Percentiles rank a stretch among this genome's conserved stretches.
Evolutionary conservation across 176 grass and related monocot genomes (phyloP).

Genomic region (Oropetium thomaeum): DNA sequence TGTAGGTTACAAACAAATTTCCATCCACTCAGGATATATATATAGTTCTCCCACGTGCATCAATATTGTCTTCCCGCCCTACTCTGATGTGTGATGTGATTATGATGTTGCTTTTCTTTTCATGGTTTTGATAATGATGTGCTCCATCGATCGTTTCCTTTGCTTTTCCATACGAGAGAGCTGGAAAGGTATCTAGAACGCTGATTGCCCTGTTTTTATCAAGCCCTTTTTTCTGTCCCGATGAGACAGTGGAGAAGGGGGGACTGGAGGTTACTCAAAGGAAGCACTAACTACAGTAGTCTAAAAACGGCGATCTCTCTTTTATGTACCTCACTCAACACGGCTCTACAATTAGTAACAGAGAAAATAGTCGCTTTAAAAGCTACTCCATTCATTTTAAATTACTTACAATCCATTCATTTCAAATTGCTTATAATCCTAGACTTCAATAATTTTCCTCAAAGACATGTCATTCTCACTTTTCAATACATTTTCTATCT

Average conservation of each 20-base stretch:
- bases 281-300: neutral
- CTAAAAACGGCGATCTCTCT: neutral
- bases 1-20: neutral
- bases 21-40: neutral
- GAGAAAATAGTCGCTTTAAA: no score
- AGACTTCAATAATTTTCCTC: no score
- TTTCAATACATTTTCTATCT: no score
- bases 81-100: neutral
- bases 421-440: no score
- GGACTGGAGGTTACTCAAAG: no score
- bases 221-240: neutral
- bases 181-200: conserved; percentile 1
- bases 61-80: neutral
- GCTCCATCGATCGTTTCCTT: no score
- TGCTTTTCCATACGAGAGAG: neutral
- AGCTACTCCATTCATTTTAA: no score
- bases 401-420: no score
- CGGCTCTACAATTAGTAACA: no score
- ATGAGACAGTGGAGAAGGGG: neutral
- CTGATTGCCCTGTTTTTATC: conserved; percentile 7
- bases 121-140: neutral
- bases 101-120: neutral
- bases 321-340: neutral
- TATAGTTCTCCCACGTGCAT: conserved; percentile 45
- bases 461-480: no score